phyloP scores from a whole-genome alignment of 2,329 filamentous ascomycete genomes.

The Trichocomaceae sp. region DNA sequence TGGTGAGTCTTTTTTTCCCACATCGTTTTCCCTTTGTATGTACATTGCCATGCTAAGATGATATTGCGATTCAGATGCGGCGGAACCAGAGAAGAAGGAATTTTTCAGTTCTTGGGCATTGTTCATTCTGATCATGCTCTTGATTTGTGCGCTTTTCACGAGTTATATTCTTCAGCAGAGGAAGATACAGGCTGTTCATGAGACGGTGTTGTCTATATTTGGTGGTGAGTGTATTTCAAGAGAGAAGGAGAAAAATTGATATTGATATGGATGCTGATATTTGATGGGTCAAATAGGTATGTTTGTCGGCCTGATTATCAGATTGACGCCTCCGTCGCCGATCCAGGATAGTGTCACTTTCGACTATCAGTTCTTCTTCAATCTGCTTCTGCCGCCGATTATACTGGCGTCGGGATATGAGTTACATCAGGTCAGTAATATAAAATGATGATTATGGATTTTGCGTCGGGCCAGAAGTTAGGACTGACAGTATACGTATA shows the following conservation, averaged over 20 bases:
- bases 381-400: slow-evolving; percentile 94
- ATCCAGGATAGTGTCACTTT: slow-evolving; percentile 91
- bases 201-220: slow-evolving; percentile 97
- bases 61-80: slow-evolving; percentile 43
- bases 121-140: slow-evolving; percentile 89
- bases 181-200: slow-evolving; percentile 94
- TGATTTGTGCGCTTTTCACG: slow-evolving; percentile 91
- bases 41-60: too few species aligned
- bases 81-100: slow-evolving; percentile 84
- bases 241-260: too few species aligned
- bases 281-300: slow-evolving; percentile 63
- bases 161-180: slow-evolving; percentile 95
- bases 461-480: not conserved
- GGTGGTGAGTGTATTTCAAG: slow-evolving; percentile 57
- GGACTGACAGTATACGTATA: slow-evolving; percentile 17
- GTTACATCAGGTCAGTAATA: slow-evolving; percentile 63
- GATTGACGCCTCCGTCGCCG: slow-evolving; percentile 71
- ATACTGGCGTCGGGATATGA: slow-evolving; percentile 97
- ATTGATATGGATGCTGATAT: not conserved
- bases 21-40: not conserved
- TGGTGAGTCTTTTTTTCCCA: slow-evolving; percentile 24
- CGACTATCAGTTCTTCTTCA: slow-evolving; percentile 99
- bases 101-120: slow-evolving; percentile 94
- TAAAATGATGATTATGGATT: not conserved
- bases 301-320: slow-evolving; percentile 84